phyloP scores from a whole-genome alignment of 495 filamentous ascomycete genomes.

The Penicillium bovifimosum region DNA sequence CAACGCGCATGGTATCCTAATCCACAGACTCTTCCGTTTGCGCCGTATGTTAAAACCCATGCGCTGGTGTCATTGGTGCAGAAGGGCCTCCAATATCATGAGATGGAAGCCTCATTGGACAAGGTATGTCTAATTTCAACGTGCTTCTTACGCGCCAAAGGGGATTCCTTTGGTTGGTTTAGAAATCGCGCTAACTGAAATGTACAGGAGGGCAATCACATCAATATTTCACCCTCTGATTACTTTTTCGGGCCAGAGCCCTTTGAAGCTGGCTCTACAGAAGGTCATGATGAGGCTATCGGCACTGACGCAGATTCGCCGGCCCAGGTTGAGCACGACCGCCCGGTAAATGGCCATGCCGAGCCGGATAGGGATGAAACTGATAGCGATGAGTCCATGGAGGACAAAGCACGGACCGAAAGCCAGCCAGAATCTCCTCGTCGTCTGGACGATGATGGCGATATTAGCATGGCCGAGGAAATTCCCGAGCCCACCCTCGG shows the following conservation, averaged over 20 bases:
- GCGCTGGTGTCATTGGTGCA: constrained; percentile 70
- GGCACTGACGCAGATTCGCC: constrained; percentile 31
- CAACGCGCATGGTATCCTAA: constrained; percentile 76
- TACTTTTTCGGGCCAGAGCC: constrained; percentile 50
- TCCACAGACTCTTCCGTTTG: constrained; percentile 71
- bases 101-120: constrained; percentile 56
- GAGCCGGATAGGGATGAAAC: constrained; percentile 46
- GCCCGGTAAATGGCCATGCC: constrained; percentile 40
- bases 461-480: constrained; percentile 38
- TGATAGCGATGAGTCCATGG: constrained; percentile 55
- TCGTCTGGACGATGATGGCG: constrained; percentile 38
- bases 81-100: constrained; percentile 70
- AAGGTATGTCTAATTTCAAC: constrained; percentile 45
- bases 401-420: constrained; percentile 34
- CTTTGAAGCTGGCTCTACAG: constrained; percentile 29
- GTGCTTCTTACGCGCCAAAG: not conserved
- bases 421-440: constrained; percentile 16
- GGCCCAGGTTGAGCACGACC: constrained; percentile 38
- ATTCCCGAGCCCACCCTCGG: constrained; percentile 55
- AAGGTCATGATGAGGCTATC: constrained; percentile 23
- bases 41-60: constrained; percentile 68
- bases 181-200: constrained; percentile 6
- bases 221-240: constrained; percentile 31
- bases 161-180: not conserved
- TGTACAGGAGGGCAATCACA: constrained; percentile 40